Percentiles rank a stretch among this genome's conserved stretches.
phyloP scores from a whole-genome alignment of 2,329 filamentous ascomycete genomes.

The Lomentospora prolificans region DNA sequence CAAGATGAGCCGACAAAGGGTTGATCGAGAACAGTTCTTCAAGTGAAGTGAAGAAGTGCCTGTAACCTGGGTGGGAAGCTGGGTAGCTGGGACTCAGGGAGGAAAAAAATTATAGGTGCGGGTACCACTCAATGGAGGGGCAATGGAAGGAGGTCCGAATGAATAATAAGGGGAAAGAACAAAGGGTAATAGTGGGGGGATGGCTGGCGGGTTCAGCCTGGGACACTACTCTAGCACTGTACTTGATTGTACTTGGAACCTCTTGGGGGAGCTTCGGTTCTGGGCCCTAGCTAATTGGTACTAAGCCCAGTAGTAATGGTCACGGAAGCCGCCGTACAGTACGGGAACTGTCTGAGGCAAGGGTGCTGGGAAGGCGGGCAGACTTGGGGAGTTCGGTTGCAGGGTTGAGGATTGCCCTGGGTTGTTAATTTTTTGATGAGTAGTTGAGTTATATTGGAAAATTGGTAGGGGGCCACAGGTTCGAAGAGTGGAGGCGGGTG shows the following conservation, averaged over 20 bases:
- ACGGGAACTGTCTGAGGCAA: background rate
- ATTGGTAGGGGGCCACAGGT: background rate
- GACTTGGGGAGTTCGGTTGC: background rate
- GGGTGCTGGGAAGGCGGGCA: background rate
- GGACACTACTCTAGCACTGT: background rate
- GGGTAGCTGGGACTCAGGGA: background rate
- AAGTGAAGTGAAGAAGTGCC: background rate
- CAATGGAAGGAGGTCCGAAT: background rate
- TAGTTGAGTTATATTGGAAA: background rate
- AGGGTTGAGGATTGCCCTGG: background rate
- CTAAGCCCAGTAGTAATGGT: background rate
- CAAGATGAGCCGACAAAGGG: background rate
- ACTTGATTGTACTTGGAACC: background rate
- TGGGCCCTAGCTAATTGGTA: background rate
- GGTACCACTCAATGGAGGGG: background rate
- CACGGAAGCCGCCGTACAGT: slow-evolving; percentile 1
- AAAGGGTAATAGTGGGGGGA: slow-evolving; percentile 1
- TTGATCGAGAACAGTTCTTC: background rate
- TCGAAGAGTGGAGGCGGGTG: background rate
- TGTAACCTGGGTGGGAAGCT: background rate
- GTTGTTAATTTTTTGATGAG: background rate
- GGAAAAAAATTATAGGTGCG: slow-evolving; percentile 2
- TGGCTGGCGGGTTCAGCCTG: background rate
- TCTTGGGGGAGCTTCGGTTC: slow-evolving; percentile 1
- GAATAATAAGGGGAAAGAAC: background rate